A percentile compares a stretch with the other conserved stretches of the same genome.
Conservation (phyloP, 305 asterid genomes). For the Euphrasia arctica region DNA sequence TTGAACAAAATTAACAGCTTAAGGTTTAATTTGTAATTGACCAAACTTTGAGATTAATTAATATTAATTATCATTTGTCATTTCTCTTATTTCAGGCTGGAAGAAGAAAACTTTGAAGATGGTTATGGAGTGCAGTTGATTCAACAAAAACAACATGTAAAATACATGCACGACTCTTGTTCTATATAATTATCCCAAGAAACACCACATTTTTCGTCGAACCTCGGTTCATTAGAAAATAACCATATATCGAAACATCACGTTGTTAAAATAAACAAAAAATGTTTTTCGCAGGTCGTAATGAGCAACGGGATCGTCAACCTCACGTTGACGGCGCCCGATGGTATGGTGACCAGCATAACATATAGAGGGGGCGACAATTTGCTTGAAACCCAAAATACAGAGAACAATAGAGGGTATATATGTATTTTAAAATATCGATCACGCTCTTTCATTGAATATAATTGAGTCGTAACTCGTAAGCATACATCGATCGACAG, state of each 20-base stretch:
- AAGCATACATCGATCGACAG: conserved; percentile 15
- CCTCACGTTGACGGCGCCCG: conserved; percentile 36
- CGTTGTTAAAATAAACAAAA: no score
- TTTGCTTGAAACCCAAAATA: conserved; percentile 37
- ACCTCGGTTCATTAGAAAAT: no score
- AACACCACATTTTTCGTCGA: no score
- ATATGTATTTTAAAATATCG: no score
- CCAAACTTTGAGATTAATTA: no score
- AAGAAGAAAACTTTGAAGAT: background rate
- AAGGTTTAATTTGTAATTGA: no score
- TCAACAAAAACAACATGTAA: background rate
- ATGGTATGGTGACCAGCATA: conserved; percentile 36
- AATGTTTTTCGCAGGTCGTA: conserved; percentile 25
- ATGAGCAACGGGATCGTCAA: conserved; percentile 33
- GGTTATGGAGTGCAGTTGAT: background rate
- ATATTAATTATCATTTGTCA: background rate
- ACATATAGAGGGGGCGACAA: conserved; percentile 43
- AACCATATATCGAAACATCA: no score
- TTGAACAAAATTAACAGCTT: no score
- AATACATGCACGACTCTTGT: background rate
- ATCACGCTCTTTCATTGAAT: background rate
- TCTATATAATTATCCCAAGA: background rate
- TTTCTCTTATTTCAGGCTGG: background rate
- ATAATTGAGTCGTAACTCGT: background rate
- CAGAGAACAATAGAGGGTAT: conserved; percentile 42